phyloP scores from a whole-genome alignment of 2,329 filamentous ascomycete species.

The Waltergamsia citrina region DNA sequence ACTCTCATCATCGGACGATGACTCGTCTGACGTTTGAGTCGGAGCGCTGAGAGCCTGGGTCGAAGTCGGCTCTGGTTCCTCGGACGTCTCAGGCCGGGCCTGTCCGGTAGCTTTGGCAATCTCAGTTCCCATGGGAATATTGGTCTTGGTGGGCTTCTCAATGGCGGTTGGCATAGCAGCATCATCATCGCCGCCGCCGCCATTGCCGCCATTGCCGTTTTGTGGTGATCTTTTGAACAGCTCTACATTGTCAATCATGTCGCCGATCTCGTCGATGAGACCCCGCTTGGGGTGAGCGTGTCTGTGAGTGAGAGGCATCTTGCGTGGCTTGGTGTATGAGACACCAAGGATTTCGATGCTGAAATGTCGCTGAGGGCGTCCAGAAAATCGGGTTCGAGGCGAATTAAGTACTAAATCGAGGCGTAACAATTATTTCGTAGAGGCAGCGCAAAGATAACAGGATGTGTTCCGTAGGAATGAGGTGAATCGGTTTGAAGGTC shows the following conservation, averaged over 20 bases:
- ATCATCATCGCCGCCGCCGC: slow-evolving; percentile 3
- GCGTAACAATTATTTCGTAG: no score
- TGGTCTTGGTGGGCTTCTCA: slow-evolving; percentile 4
- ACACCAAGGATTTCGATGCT: neutral
- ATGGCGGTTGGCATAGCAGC: slow-evolving; percentile 7
- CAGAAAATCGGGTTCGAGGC: neutral
- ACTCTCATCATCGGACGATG: slow-evolving; percentile 1
- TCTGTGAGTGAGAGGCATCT: slow-evolving; percentile 18
- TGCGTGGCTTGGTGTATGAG: slow-evolving; percentile 7
- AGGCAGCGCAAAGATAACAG: no score
- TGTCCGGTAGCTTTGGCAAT: slow-evolving; percentile 20
- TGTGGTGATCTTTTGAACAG: neutral
- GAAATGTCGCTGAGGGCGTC: neutral
- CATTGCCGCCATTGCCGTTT: neutral
- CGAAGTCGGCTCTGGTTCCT: slow-evolving; percentile 4
- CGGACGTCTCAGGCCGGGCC: neutral
- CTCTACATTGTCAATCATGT: slow-evolving; percentile 1
- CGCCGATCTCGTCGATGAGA: slow-evolving; percentile 12
- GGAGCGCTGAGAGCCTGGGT: slow-evolving; percentile 1
- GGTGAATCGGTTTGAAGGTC: neutral
- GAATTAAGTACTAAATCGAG: no score
- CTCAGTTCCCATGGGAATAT: slow-evolving; percentile 13
- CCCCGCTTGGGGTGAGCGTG: slow-evolving; percentile 16
- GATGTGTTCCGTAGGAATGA: no score
- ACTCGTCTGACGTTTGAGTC: neutral